Percentiles rank a stretch among this genome's conserved stretches.
phyloP scores from a whole-genome alignment of 352 stramenopile species.

The Plasmopara halstedii region DNA sequence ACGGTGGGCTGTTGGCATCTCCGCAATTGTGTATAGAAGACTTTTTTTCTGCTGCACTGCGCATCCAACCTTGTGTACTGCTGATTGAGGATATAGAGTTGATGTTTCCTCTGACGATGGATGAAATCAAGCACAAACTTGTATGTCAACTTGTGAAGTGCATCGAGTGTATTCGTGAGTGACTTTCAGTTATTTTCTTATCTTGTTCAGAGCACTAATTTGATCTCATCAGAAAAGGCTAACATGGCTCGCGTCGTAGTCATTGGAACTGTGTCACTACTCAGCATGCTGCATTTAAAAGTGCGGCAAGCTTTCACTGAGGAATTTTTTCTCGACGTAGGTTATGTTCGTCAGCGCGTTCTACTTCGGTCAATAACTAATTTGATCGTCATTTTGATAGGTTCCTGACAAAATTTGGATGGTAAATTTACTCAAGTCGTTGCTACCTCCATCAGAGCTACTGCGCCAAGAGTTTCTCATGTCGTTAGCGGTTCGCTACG shows the following conservation, averaged over 20 bases:
- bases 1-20: constrained; percentile 47
- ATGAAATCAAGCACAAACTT: constrained; percentile 69
- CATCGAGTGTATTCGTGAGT: constrained; percentile 51
- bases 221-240: constrained; percentile 18
- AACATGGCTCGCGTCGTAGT: constrained; percentile 32
- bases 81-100: constrained; percentile 70
- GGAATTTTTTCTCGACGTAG: constrained; percentile 63
- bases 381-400: constrained; percentile 25
- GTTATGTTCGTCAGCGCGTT: background rate
- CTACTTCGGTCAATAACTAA: background rate
- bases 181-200: background rate
- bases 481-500: constrained; percentile 60
- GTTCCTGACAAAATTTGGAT: constrained; percentile 56
- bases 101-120: constrained; percentile 56
- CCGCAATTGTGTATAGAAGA: constrained; percentile 47
- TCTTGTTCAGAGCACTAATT: too few relatives aligned
- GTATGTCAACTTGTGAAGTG: constrained; percentile 52
- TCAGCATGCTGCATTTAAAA: constrained; percentile 46
- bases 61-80: constrained; percentile 63
- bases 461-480: constrained; percentile 42
- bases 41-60: constrained; percentile 59
- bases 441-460: constrained; percentile 25
- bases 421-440: constrained; percentile 30
- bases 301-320: constrained; percentile 73
- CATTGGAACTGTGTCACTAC: constrained; percentile 54